Base-by-base conservation (phyloP, 2,329 filamentous ascomycete genomes). In the Exophiala xenobiotica region DNA sequence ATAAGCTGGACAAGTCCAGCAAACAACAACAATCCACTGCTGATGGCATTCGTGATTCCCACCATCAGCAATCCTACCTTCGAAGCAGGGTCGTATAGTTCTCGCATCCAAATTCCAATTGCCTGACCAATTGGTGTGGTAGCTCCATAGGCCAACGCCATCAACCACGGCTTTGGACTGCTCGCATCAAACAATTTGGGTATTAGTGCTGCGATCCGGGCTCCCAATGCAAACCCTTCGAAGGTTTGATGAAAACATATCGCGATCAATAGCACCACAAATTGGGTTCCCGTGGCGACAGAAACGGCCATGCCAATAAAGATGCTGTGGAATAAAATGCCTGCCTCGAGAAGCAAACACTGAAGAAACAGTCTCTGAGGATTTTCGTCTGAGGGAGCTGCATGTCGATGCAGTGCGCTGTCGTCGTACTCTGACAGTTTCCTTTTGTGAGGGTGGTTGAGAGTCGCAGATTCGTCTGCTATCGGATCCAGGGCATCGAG, bases 221-320 rank as follows among this genome's bases (percentile, higher is more conserved):
- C 87, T 5, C 90, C 90, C 3, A 95, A 80, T 0, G 90, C 90
- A 11, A 95, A 82, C 1, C 90, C 90, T 71, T 95, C 90, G 59
- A 95, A 95, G 1, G 87, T 90, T 71, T 95, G 87, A 64, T 93
- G 88, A 69, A 92, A 91, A 58, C 81, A 83, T 56, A 93, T 90
- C 43, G 88, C 88, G 23, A 91, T 77, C 0, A 93, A 75, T 57
- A 93, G 87, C 9, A 92, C 86, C 35, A 89, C 75, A 64, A 93
- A 93, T 1, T 86, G 82, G 0, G 87, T 85, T 0, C 88, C 88
- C 0, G 87, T 90, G 0, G 88, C 85, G 1, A 93, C 88, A 1
- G 86, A 90, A 23, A 93, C 78, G 3, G 88, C 87, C 87, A 92
- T 91, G 56, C 88, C 88, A 61, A 93, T 92, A 64, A 93, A 93